Percentiles rank a stretch among this genome's conserved stretches.
phyloP scores from a whole-genome alignment of 352 stramenopile genomes.

The Bremia lactucae region DNA sequence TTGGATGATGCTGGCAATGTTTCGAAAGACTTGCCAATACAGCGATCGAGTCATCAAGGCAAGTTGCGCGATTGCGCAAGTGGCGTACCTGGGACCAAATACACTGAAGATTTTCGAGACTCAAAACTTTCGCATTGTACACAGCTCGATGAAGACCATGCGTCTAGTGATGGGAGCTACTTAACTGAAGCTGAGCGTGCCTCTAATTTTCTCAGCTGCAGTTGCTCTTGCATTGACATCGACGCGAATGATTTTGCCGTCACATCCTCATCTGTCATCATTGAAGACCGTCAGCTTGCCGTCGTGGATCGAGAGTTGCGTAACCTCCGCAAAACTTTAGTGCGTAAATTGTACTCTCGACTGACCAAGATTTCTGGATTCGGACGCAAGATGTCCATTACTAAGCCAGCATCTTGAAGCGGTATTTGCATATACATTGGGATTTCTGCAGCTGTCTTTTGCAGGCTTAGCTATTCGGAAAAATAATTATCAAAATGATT shows the following conservation, averaged over 20 bases:
- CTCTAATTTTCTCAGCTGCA: slow-evolving; percentile 33
- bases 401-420: slow-evolving; percentile 8
- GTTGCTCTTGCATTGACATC: slow-evolving; percentile 34
- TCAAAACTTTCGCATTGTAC: slow-evolving; percentile 28
- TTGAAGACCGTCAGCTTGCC: slow-evolving; percentile 55
- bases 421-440: slow-evolving; percentile 14
- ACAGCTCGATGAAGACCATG: slow-evolving; percentile 27
- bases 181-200: slow-evolving; percentile 23
- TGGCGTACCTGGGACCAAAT: slow-evolving; percentile 9
- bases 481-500: slow-evolving; percentile 1
- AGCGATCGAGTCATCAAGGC: slow-evolving; percentile 10
- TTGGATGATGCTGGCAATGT: slow-evolving; percentile 9
- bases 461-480: slow-evolving; percentile 3
- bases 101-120: slow-evolving; percentile 6
- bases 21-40: slow-evolving; percentile 2
- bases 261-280: slow-evolving; percentile 38
- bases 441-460: slow-evolving; percentile 7
- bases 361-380: slow-evolving; percentile 38
- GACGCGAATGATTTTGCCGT: slow-evolving; percentile 29
- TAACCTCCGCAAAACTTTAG: slow-evolving; percentile 49
- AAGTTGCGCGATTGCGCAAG: slow-evolving; percentile 9
- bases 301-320: slow-evolving; percentile 57
- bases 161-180: slow-evolving; percentile 27
- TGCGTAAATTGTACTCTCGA: slow-evolving; percentile 42
- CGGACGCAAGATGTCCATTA: slow-evolving; percentile 15